Evolutionary conservation across 202 grass and related monocot species (phyloP).

Genomic region (Schoenoplectus tabernaemontani): DNA sequence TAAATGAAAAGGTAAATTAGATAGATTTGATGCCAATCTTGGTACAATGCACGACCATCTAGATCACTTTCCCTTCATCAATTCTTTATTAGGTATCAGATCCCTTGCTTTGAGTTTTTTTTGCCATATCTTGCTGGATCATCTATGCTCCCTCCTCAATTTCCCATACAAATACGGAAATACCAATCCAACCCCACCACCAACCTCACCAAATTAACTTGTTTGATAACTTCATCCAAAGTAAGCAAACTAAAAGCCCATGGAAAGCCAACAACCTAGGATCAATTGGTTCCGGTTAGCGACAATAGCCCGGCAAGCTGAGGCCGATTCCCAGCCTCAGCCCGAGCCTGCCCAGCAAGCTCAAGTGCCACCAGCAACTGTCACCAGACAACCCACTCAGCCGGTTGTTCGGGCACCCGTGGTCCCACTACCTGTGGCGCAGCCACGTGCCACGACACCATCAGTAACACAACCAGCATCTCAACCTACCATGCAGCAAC

Average conservation of each 20-base stretch:
- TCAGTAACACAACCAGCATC: neutral
- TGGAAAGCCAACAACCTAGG: conserved; percentile 27
- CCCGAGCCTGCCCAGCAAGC: neutral
- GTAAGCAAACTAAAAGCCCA: neutral
- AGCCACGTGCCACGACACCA: too few species aligned
- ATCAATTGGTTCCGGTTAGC: conserved; percentile 32
- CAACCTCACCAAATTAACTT: neutral
- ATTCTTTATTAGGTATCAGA: conserved; percentile 25
- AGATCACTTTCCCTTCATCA: conserved; percentile 10
- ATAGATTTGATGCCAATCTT: conserved; percentile 41
- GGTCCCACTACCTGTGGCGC: neutral
- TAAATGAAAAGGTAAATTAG: neutral
- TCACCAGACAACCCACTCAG: neutral
- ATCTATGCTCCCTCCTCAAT: neutral
- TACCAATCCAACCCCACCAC: conserved; percentile 2
- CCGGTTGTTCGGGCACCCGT: neutral
- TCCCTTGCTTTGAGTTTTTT: conserved; percentile 30
- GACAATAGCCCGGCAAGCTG: conserved; percentile 2
- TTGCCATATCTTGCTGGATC: neutral
- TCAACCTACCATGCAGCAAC: neutral
- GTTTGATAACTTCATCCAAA: neutral
- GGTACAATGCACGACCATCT: neutral
- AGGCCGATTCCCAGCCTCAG: neutral
- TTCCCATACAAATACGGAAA: conserved; percentile 39
- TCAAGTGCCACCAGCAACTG: neutral